phyloP scores from a whole-genome alignment of 2,329 filamentous ascomycete genomes.

The Aspergillus sp. region DNA sequence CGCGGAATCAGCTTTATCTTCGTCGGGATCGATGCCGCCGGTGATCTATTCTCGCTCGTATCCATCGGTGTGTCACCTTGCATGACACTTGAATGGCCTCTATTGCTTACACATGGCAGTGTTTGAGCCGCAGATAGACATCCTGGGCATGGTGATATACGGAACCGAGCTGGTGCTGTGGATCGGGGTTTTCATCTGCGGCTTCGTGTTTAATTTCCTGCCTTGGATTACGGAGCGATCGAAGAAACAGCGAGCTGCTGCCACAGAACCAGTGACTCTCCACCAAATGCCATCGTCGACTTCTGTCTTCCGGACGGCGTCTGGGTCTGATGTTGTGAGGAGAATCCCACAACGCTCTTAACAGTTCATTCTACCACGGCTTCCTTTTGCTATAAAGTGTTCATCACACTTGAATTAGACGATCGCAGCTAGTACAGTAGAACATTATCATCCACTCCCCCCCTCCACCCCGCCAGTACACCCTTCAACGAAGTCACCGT shows the following conservation, averaged over 20 bases:
- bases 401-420: too few relatives aligned
- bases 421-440: background rate
- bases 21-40: conserved; percentile 67
- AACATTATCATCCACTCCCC: background rate
- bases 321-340: conserved; percentile 24
- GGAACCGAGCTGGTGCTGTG: conserved; percentile 65
- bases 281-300: conserved; percentile 59
- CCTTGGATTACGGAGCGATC: conserved; percentile 53
- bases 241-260: conserved; percentile 3
- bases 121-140: conserved; percentile 40
- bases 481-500: background rate
- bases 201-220: conserved; percentile 63
- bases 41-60: conserved; percentile 66
- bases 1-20: conserved; percentile 72
- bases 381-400: background rate
- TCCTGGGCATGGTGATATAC: conserved; percentile 67
- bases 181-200: conserved; percentile 66
- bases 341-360: background rate
- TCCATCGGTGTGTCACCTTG: conserved; percentile 50
- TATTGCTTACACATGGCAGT: conserved; percentile 16
- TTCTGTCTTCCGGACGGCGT: conserved; percentile 63
- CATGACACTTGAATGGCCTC: conserved; percentile 23
- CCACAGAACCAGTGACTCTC: conserved; percentile 5
- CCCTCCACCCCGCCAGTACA: background rate
- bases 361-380: too few relatives aligned